Conservation (phyloP, 495 filamentous ascomycete genomes). For the Xylaria castorea region DNA sequence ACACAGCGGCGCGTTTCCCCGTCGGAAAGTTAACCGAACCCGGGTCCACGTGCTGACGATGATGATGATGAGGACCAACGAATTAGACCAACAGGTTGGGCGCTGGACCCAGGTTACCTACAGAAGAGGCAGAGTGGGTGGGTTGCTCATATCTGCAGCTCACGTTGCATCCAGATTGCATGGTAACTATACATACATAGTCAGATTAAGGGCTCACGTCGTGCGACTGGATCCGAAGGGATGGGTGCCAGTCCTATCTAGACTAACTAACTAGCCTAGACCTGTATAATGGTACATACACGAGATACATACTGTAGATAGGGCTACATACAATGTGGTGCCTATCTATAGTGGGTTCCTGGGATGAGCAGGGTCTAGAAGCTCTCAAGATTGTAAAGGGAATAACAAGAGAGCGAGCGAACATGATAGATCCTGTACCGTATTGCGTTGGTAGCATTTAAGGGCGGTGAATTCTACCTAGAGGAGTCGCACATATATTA, state of each 20-base stretch:
- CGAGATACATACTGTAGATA: too few species aligned
- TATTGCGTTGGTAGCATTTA: background rate
- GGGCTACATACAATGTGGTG: background rate
- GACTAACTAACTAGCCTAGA: background rate
- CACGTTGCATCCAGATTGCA: conserved; percentile 23
- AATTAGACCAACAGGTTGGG: background rate
- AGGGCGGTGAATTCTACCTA: background rate
- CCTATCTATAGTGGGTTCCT: background rate
- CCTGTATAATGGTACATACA: background rate
- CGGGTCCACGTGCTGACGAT: background rate
- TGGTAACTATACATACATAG: too few species aligned
- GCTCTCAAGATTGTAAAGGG: background rate
- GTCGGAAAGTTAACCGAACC: conserved; percentile 9
- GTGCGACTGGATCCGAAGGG: conserved; percentile 7
- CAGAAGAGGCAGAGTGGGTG: conserved; percentile 5
- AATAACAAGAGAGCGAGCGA: background rate
- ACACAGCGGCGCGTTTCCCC: background rate
- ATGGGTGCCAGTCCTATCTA: background rate
- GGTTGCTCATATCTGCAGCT: conserved; percentile 12
- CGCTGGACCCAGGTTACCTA: background rate
- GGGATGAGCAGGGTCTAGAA: background rate
- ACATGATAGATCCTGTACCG: background rate
- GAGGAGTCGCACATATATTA: background rate
- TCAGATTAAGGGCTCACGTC: background rate
- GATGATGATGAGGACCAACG: conserved; percentile 4